A percentile compares a stretch with the other conserved stretches of the same genome.
Conservation (phyloP, 805 yeast species). For the Wickerhamomyces mucosus region DNA sequence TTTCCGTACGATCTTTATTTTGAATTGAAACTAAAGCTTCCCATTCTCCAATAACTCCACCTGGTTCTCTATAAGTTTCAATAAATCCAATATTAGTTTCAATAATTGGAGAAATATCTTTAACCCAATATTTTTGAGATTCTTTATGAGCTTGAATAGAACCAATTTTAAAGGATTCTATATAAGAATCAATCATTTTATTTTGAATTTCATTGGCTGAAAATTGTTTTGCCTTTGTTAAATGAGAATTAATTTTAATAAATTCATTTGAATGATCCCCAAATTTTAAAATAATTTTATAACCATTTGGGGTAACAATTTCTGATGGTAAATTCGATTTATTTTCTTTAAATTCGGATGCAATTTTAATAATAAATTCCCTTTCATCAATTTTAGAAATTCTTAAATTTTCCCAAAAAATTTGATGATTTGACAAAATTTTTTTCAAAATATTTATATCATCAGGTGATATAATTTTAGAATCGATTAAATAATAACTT, state of each 20-base stretch:
- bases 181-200: constrained; percentile 57
- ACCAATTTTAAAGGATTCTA: constrained; percentile 67
- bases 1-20: constrained; percentile 76
- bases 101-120: constrained; percentile 69
- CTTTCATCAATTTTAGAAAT: constrained; percentile 43
- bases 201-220: constrained; percentile 69
- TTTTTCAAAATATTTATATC: constrained; percentile 63
- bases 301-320: constrained; percentile 29
- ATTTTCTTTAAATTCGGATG: constrained; percentile 48
- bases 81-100: constrained; percentile 85
- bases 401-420: constrained; percentile 76
- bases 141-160: constrained; percentile 78
- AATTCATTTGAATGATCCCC: constrained; percentile 76
- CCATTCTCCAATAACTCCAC: constrained; percentile 91
- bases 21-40: constrained; percentile 88
- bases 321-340: constrained; percentile 43
- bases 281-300: constrained; percentile 43
- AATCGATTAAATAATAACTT: constrained; percentile 56
- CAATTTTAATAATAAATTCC: constrained; percentile 54
- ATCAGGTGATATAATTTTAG: constrained; percentile 37
- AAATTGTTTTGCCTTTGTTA: constrained; percentile 45
- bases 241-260: constrained; percentile 41
- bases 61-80: constrained; percentile 88
- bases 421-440: constrained; percentile 50
- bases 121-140: constrained; percentile 82